Evolutionary conservation across 2,329 filamentous ascomycete species (phyloP).

Genomic region (Alternaria conjuncta): DNA sequence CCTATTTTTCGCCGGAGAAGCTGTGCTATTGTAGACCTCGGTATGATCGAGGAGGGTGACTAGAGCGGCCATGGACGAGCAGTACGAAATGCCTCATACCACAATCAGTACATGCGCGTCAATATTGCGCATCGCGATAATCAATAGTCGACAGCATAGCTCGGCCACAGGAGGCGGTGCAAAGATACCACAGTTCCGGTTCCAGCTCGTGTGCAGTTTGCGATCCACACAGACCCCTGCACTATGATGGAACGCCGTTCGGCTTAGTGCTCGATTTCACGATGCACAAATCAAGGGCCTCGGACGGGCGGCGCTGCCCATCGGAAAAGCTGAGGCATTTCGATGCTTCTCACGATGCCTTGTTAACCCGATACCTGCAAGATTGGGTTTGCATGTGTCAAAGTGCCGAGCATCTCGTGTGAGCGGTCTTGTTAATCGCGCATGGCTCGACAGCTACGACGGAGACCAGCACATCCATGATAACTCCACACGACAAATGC

Average conservation of each 20-base stretch:
- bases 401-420: conserved; percentile 16
- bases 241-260: conserved; percentile 14
- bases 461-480: background rate
- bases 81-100: background rate
- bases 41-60: background rate
- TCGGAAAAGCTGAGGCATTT: conserved; percentile 36
- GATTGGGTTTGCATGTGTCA: conserved; percentile 7
- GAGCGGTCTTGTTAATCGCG: conserved; percentile 10
- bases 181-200: conserved; percentile 31
- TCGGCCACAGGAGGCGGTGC: conserved; percentile 32
- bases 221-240: conserved; percentile 25
- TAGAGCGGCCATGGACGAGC: background rate
- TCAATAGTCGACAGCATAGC: background rate
- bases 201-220: conserved; percentile 32
- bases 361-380: conserved; percentile 1
- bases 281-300: conserved; percentile 22
- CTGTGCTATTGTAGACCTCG: conserved; percentile 5
- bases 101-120: background rate
- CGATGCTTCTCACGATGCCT: conserved; percentile 7
- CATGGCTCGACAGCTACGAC: background rate
- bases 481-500: background rate
- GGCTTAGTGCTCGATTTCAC: conserved; percentile 11
- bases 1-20: conserved; percentile 3
- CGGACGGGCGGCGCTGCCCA: conserved; percentile 31
- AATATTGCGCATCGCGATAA: background rate